A percentile compares a stretch with the other conserved stretches of the same genome.
Conservation (phyloP, 192 early-diverging fungal species). For the Coemansia sp. region DNA sequence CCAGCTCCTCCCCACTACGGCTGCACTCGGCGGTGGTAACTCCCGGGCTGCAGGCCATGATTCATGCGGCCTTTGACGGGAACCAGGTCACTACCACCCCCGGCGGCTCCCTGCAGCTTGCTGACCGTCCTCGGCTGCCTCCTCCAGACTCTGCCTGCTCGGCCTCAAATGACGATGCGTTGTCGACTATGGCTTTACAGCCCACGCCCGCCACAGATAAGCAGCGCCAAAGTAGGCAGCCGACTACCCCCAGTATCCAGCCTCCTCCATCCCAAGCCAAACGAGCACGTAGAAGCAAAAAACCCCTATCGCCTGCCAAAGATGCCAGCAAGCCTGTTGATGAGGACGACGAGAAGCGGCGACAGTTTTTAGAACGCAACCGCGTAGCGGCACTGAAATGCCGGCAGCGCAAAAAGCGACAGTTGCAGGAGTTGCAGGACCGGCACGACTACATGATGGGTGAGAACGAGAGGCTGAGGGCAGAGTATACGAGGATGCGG, state of each 20-base stretch:
- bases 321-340: neutral
- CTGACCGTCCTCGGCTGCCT: slow-evolving; percentile 7
- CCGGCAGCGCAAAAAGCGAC: slow-evolving; percentile 89
- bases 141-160: too few relatives aligned
- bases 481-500: slow-evolving; percentile 52
- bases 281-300: slow-evolving; percentile 11
- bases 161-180: neutral
- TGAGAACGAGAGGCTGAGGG: slow-evolving; percentile 43
- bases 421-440: slow-evolving; percentile 74
- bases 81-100: slow-evolving; percentile 34
- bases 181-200: slow-evolving; percentile 8
- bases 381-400: slow-evolving; percentile 87
- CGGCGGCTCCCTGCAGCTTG: slow-evolving; percentile 35
- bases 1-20: slow-evolving; percentile 13
- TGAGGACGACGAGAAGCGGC: slow-evolving; percentile 69
- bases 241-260: too few relatives aligned
- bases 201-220: too few relatives aligned
- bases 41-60: slow-evolving; percentile 29
- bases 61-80: slow-evolving; percentile 32
- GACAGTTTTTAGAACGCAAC: slow-evolving; percentile 86
- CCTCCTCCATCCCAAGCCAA: slow-evolving; percentile 16
- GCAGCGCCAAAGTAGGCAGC: slow-evolving; percentile 4
- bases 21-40: slow-evolving; percentile 20
- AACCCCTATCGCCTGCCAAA: neutral
- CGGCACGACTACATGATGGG: slow-evolving; percentile 39